A percentile compares a stretch with the other conserved stretches of the same genome.
Conservation (phyloP, 2,329 filamentous ascomycete species). For the Colletotrichum karsti region DNA sequence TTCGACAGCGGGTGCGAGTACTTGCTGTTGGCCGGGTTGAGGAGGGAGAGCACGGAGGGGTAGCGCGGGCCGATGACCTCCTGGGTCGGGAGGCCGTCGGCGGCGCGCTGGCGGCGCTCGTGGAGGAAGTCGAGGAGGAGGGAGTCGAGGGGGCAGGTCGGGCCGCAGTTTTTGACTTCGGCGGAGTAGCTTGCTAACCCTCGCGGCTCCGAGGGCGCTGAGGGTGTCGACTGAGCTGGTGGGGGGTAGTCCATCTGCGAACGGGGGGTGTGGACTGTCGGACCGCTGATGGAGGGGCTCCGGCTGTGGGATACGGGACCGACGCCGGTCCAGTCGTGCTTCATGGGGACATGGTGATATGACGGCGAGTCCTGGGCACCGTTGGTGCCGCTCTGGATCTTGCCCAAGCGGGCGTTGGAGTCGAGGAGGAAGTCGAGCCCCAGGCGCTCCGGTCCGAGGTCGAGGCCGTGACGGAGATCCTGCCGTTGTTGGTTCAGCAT, state of each 20-base stretch:
- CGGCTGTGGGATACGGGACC: conserved; percentile 66
- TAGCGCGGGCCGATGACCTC: conserved; percentile 80
- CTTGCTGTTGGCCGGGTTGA: conserved; percentile 72
- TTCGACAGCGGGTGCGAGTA: conserved; percentile 82
- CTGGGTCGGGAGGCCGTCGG: conserved; percentile 69
- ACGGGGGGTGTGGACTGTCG: conserved; percentile 10
- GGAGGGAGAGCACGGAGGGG: conserved; percentile 80
- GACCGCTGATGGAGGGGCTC: conserved; percentile 61
- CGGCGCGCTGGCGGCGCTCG: conserved; percentile 71
- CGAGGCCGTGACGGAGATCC: conserved; percentile 62
- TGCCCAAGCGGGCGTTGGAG: conserved; percentile 61
- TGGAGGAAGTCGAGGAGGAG: conserved; percentile 84
- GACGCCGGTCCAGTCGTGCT: conserved; percentile 55
- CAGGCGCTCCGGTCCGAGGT: conserved; percentile 72
- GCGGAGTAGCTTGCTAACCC: conserved; percentile 28
- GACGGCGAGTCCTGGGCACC: conserved; percentile 54
- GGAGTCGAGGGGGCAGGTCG: conserved; percentile 80
- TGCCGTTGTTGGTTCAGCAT: conserved; percentile 56
- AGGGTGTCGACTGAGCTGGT: background rate
- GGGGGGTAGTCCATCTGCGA: conserved; percentile 4
- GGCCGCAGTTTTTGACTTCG: conserved; percentile 66
- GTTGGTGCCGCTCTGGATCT: conserved; percentile 59
- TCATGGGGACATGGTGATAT: conserved; percentile 57
- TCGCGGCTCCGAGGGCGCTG: background rate
- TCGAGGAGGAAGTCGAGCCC: conserved; percentile 79